A percentile compares a stretch with the other conserved stretches of the same genome.
Conservation (phyloP, 2,329 filamentous ascomycete genomes). For the Fusarium hostae region DNA sequence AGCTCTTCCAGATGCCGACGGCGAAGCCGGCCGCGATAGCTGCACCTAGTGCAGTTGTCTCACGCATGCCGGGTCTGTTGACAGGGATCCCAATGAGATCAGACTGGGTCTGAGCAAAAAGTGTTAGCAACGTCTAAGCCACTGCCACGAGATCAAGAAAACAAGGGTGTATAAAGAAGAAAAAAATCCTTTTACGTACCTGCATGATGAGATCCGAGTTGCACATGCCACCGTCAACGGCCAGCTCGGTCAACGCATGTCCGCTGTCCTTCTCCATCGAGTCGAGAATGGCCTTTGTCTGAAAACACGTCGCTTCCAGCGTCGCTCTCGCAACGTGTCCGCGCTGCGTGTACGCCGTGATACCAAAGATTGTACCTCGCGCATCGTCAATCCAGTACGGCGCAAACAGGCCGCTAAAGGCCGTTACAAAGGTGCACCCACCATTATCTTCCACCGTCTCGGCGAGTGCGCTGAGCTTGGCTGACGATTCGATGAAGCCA, state of each 20-base stretch:
- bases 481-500: conserved; percentile 62
- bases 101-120: conserved; percentile 70
- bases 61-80: conserved; percentile 81
- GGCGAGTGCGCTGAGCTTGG: conserved; percentile 58
- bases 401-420: conserved; percentile 83
- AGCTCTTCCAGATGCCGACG: conserved; percentile 77
- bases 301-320: conserved; percentile 83
- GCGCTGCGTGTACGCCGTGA: conserved; percentile 79
- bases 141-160: neutral
- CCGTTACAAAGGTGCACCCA: conserved; percentile 81
- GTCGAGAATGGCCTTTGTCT: conserved; percentile 83
- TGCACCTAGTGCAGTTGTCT: conserved; percentile 83
- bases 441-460: conserved; percentile 73
- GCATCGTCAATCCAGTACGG: conserved; percentile 90
- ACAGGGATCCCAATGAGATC: conserved; percentile 84
- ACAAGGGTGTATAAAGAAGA: neutral
- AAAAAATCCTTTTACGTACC: conserved; percentile 46
- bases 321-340: conserved; percentile 84
- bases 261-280: conserved; percentile 85
- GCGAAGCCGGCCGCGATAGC: conserved; percentile 87
- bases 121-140: neutral
- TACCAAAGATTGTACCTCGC: conserved; percentile 81
- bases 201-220: conserved; percentile 85
- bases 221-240: conserved; percentile 86
- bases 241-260: conserved; percentile 76